These are phyloP conservation scores for Fusarium dlaminii DNA, from an alignment of 2,329 filamentous ascomycete species.

Conservation along the genomic window DNA sequence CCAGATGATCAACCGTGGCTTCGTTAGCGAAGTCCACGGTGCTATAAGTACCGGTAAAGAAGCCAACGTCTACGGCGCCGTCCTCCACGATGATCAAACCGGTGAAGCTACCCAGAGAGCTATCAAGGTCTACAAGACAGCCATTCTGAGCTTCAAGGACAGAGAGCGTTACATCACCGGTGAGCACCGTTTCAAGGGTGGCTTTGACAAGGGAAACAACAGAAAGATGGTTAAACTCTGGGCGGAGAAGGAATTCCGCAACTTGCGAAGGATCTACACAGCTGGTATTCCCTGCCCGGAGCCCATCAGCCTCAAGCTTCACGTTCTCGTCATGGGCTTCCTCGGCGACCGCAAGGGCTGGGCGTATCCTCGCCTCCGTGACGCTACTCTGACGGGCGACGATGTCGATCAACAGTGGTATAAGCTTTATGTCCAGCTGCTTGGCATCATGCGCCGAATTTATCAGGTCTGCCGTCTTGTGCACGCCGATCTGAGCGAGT, in stretches of 20 bases:
- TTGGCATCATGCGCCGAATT: constrained; percentile 90
- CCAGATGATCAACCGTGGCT: constrained; percentile 92
- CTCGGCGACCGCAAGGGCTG: constrained; percentile 87
- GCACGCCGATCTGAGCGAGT: constrained; percentile 96
- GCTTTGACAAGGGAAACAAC: constrained; percentile 94
- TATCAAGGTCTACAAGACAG: constrained; percentile 99
- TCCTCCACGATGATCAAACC: constrained; percentile 67
- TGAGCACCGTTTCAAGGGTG: constrained; percentile 89
- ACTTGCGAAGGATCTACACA: constrained; percentile 83
- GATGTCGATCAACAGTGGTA: constrained; percentile 79
- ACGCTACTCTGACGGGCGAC: constrained; percentile 77
- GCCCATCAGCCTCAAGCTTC: constrained; percentile 87
- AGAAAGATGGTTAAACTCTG: constrained; percentile 98
- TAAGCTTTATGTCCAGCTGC: constrained; percentile 80
- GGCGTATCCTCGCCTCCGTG: constrained; percentile 87
- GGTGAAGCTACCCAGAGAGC: constrained; percentile 76
- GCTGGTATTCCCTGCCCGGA: constrained; percentile 92
- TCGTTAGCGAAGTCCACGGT: constrained; percentile 91
- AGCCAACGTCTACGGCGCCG: constrained; percentile 95
- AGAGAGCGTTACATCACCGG: constrained; percentile 94
- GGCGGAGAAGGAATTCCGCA: constrained; percentile 98
- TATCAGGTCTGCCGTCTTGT: constrained; percentile 93
- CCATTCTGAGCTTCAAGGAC: constrained; percentile 97
- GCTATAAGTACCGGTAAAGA: constrained; percentile 97
- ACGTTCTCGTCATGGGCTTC: constrained; percentile 95